Conservation (phyloP, 768 basidiomycete species). For the Collybia mongolica region DNA sequence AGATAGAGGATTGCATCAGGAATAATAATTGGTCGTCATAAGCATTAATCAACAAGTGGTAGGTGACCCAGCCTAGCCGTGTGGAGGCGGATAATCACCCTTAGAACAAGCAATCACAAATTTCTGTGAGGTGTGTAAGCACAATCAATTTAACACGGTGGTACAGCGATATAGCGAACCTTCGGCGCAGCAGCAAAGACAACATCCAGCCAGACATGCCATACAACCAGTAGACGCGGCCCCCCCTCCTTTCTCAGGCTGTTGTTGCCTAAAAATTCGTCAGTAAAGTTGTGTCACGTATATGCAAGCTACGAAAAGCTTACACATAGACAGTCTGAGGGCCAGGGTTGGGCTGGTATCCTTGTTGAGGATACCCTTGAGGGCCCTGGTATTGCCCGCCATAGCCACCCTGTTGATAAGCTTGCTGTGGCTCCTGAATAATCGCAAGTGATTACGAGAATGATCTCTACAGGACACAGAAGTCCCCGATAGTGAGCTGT, state of each 20-base stretch:
- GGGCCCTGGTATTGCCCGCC: conserved; percentile 36
- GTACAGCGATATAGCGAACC: conserved; percentile 37
- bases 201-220: conserved; percentile 66
- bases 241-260: conserved; percentile 46
- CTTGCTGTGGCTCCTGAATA: conserved; percentile 64
- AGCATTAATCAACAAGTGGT: not conserved
- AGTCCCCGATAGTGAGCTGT: not conserved
- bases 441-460: not conserved
- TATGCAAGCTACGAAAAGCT: conserved; percentile 24
- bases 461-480: not conserved
- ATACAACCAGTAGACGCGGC: conserved; percentile 41
- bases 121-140: conserved; percentile 40
- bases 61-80: not conserved
- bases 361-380: conserved; percentile 47
- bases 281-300: not conserved
- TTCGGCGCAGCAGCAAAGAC: conserved; percentile 74
- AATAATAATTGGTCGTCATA: not conserved
- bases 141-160: not conserved
- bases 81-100: not conserved
- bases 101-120: conserved; percentile 74
- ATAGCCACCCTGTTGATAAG: conserved; percentile 48
- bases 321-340: conserved; percentile 85
- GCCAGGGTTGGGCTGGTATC: conserved; percentile 47
- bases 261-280: conserved; percentile 42
- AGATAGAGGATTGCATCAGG: not conserved